Evolutionary conservation across 139 green algal genomes (phyloP).

Genomic region (Micromonas commoda): DNA sequence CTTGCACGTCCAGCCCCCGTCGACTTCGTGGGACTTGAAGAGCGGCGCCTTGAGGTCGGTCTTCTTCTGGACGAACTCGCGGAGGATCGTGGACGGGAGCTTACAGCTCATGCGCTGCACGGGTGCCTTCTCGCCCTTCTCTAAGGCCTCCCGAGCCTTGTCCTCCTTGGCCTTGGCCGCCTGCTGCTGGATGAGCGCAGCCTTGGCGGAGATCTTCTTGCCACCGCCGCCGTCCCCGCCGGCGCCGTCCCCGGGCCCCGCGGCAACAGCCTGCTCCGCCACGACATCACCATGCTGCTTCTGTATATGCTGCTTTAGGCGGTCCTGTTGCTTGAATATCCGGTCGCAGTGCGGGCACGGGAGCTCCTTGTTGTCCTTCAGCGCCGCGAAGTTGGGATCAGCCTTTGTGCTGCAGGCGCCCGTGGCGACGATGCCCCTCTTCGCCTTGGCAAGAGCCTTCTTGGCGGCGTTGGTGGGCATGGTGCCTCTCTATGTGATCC

Average conservation of each 20-base stretch:
- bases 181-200: not conserved
- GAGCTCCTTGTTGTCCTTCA: slow-evolving; percentile 15
- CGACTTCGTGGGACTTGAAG: slow-evolving; percentile 5
- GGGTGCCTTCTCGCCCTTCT: not conserved
- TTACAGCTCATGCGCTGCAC: not conserved
- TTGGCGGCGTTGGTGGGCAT: not conserved
- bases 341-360: slow-evolving; percentile 33
- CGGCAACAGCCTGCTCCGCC: not conserved
- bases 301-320: slow-evolving; percentile 24
- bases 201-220: not conserved
- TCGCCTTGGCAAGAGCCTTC: slow-evolving; percentile 3
- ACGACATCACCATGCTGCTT: slow-evolving; percentile 26
- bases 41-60: slow-evolving; percentile 6
- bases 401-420: not conserved
- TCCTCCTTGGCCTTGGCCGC: not conserved
- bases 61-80: slow-evolving; percentile 29
- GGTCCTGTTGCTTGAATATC: slow-evolving; percentile 30
- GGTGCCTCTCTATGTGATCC: too few species aligned
- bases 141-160: too few species aligned
- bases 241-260: not conserved
- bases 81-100: slow-evolving; percentile 18
- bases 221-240: not conserved
- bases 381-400: not conserved
- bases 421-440: slow-evolving; percentile 9
- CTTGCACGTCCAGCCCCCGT: slow-evolving; percentile 24